Percentiles rank a stretch among this genome's conserved stretches.
These are phyloP conservation scores for Tilletia indica DNA, from an alignment of 1,284 basidiomycete genomes.

Conservation along the genomic window DNA sequence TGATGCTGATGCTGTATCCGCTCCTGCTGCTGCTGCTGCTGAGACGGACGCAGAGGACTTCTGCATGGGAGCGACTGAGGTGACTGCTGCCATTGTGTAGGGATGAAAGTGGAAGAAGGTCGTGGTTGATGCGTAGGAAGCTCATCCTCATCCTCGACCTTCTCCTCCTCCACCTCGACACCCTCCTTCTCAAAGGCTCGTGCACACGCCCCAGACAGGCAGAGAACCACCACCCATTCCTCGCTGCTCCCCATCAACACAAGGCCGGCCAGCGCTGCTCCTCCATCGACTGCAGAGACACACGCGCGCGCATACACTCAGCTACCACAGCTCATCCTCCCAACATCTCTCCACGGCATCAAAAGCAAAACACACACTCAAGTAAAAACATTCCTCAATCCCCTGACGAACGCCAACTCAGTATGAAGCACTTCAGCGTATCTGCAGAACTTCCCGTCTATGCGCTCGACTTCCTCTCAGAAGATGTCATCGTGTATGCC, in stretches of 20 bases:
- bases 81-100: neutral
- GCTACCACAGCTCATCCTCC: neutral
- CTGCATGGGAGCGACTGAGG: neutral
- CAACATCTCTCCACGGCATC: neutral
- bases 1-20: no score
- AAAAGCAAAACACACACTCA: no score
- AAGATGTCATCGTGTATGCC: constrained; percentile 44
- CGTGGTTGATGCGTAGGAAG: neutral
- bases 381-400: no score
- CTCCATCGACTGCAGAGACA: no score
- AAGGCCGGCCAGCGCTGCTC: no score
- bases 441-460: constrained; percentile 47
- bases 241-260: no score
- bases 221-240: no score
- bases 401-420: neutral
- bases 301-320: neutral
- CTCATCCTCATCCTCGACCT: neutral
- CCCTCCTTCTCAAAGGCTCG: neutral
- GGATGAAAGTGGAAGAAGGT: neutral
- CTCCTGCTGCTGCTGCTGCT: no score
- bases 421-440: constrained; percentile 32
- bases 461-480: constrained; percentile 42
- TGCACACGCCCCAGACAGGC: neutral
- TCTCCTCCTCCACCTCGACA: neutral
- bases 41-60: neutral